phyloP scores from a whole-genome alignment of 768 basidiomycete genomes.

The Tephrocybe sp. region DNA sequence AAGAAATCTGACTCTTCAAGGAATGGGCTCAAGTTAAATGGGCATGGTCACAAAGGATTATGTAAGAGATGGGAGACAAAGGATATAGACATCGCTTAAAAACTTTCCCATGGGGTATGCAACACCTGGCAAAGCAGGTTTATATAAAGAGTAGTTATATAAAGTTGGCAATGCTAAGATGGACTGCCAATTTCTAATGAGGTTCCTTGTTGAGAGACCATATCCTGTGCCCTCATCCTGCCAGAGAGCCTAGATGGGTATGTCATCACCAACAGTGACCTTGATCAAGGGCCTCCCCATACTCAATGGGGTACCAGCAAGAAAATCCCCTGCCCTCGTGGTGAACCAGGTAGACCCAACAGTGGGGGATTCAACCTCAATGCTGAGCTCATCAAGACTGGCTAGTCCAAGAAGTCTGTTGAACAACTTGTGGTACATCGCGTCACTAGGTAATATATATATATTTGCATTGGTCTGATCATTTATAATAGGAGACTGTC shows the following conservation, averaged over 20 bases:
- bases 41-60: too few relatives aligned
- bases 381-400: background rate
- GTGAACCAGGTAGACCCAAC: constrained; percentile 12
- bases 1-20: too few relatives aligned
- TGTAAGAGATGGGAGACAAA: background rate
- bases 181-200: background rate
- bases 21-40: too few relatives aligned
- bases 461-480: too few relatives aligned
- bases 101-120: too few relatives aligned
- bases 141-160: too few relatives aligned
- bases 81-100: background rate
- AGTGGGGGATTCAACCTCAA: constrained; percentile 7
- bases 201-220: background rate
- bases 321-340: constrained; percentile 10
- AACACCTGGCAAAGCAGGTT: too few relatives aligned
- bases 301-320: too few relatives aligned
- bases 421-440: constrained; percentile 4
- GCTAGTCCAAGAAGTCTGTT: constrained; percentile 8
- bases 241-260: too few relatives aligned
- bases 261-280: too few relatives aligned
- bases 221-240: background rate
- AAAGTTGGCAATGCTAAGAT: background rate
- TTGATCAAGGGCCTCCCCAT: too few relatives aligned
- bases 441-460: too few relatives aligned
- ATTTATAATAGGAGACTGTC: constrained; percentile 6